phyloP scores from a whole-genome alignment of 1,284 basidiomycete species.

The Microbotryum lychnidis-dioicae region DNA sequence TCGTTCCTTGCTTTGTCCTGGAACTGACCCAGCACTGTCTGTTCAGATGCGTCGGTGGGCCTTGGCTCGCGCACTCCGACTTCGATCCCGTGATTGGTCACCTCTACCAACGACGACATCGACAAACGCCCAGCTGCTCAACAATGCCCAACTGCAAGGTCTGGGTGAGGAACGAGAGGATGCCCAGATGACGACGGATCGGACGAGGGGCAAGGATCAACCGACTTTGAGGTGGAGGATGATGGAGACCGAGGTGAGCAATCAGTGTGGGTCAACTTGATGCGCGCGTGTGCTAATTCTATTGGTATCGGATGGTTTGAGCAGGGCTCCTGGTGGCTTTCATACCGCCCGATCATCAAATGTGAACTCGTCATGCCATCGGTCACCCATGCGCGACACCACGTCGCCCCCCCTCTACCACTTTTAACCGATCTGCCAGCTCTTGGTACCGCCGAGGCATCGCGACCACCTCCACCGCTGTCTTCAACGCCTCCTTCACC shows the following conservation, averaged over 20 bases:
- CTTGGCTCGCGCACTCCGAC: slow-evolving; percentile 14
- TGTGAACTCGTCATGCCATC: slow-evolving; percentile 25
- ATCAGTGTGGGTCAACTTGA: too few relatives aligned
- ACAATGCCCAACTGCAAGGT: slow-evolving; percentile 2
- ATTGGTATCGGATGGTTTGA: background rate
- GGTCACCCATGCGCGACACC: too few relatives aligned
- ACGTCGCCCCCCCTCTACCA: too few relatives aligned
- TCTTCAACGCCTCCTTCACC: too few relatives aligned
- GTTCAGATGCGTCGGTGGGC: slow-evolving; percentile 23
- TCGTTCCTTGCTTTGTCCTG: background rate
- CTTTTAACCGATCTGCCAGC: too few relatives aligned
- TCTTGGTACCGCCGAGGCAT: too few relatives aligned
- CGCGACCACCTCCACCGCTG: too few relatives aligned
- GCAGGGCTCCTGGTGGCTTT: slow-evolving; percentile 28
- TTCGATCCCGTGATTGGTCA: slow-evolving; percentile 26
- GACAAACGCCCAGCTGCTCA: slow-evolving; percentile 21
- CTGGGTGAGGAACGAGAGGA: too few relatives aligned
- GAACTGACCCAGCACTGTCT: background rate
- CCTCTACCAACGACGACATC: slow-evolving; percentile 25
- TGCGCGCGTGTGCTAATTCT: background rate
- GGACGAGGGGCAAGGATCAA: slow-evolving; percentile 13
- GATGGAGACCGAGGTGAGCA: slow-evolving; percentile 20
- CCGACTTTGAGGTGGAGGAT: slow-evolving; percentile 27
- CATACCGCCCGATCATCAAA: slow-evolving; percentile 24
- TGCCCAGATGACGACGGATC: too few relatives aligned